Base-by-base conservation (phyloP, 78 protist genomes). In the Protostelium mycophagum region DNA sequence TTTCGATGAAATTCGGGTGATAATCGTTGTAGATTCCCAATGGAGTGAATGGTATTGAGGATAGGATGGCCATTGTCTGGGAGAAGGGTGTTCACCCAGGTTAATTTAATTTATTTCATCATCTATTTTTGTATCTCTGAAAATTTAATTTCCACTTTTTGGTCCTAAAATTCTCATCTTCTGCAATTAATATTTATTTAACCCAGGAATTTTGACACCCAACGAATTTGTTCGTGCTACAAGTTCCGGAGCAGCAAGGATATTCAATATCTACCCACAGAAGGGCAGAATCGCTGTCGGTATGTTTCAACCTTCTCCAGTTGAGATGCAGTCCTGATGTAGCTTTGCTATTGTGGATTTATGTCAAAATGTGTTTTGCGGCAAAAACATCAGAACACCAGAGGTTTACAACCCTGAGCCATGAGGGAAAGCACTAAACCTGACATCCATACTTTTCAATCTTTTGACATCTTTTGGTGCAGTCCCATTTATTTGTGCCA, bases 21-120 rank as follows among this genome's bases (percentile, higher is more conserved):
- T 16, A 51, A 25, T 16, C 73, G 31, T 5, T 25, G 16, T 16
- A 51, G 85, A 95, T 95, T 91, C 95, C 97, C 38, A 91, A 92
- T 38, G 95, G 98, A 83, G 96, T 94, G 35, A 92, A 88, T 83
- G 98, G 98, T 35, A 91, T 97, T 29, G 97, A 97, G 34, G 98
- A 97, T 85, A 91, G 98, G 88, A 97, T 95, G 98, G 35, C 95
- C 28, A 86, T 94, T 37, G 94, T 97, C 63, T 97, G 96, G 95
- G 96, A 94, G 35, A 87, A 90, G 29, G 96, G 94, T 36, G 96
- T 96, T 1, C 38, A 63, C 1, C 85, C 73, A 51, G 73, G 73
- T 51, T 5, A n/a, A n/a, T n/a, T n/a, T n/a, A n/a, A n/a, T n/a
- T n/a, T n/a, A n/a, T n/a, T n/a, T n/a, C n/a, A n/a, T n/a, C n/a